Conservation (phyloP, 805 yeast genomes). For the Candida ficus region DNA sequence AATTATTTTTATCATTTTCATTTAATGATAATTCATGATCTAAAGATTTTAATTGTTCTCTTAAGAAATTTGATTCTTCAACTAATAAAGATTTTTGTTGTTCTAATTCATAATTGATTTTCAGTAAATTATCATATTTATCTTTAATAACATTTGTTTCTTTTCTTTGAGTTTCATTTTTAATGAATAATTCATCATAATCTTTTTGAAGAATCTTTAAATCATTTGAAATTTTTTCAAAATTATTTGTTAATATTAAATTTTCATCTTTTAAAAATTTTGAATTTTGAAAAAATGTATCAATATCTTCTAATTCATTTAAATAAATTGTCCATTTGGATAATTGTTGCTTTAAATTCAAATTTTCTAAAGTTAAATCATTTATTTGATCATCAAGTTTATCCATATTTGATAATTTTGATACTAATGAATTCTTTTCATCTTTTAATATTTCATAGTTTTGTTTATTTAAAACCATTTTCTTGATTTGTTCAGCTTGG, state of each 20-base stretch:
- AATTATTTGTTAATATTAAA: constrained; percentile 29
- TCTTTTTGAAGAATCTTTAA: constrained; percentile 24
- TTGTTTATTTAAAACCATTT: constrained; percentile 40
- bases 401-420: constrained; percentile 35
- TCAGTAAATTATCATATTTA: constrained; percentile 25
- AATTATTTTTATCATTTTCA: constrained; percentile 18
- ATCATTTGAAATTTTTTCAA: constrained; percentile 24
- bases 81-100: constrained; percentile 47
- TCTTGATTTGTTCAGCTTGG: constrained; percentile 47
- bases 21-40: constrained; percentile 29
- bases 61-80: constrained; percentile 54
- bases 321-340: constrained; percentile 42
- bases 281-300: constrained; percentile 35
- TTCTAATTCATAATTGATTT: constrained; percentile 39
- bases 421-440: constrained; percentile 41
- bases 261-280: constrained; percentile 36
- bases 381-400: constrained; percentile 40
- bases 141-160: constrained; percentile 23
- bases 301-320: constrained; percentile 30
- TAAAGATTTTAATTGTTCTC: constrained; percentile 49
- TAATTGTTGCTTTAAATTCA: constrained; percentile 41
- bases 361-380: constrained; percentile 44
- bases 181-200: constrained; percentile 32
- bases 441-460: constrained; percentile 50
- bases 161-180: constrained; percentile 31